Conservation (phyloP, 352 stramenopile species). For the Pythium apleroticum region DNA sequence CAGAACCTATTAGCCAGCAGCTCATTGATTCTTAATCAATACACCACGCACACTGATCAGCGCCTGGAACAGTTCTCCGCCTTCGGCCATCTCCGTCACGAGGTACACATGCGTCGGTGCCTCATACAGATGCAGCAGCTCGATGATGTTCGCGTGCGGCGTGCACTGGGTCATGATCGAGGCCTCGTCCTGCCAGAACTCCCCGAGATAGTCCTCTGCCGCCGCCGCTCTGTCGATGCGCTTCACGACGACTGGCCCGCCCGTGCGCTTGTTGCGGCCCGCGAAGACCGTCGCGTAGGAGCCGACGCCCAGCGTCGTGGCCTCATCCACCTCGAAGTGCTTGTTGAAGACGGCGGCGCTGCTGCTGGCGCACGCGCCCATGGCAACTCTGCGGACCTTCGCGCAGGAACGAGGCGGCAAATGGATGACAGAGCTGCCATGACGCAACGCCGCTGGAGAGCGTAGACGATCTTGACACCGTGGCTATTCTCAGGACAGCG, state of each 20-base stretch:
- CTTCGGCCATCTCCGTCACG: conserved; percentile 55
- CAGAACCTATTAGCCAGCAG: not conserved
- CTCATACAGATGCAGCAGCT: conserved; percentile 51
- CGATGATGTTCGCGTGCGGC: conserved; percentile 58
- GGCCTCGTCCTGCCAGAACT: conserved; percentile 50
- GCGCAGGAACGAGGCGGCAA: too few relatives aligned
- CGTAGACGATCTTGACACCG: too few relatives aligned
- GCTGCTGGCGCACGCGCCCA: conserved; percentile 52
- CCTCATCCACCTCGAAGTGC: conserved; percentile 49
- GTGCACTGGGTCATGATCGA: conserved; percentile 46
- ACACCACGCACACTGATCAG: conserved; percentile 41
- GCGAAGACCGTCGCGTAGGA: conserved; percentile 52
- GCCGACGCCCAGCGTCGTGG: conserved; percentile 43
- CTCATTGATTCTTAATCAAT: not conserved
- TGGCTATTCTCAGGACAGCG: conserved; percentile 3
- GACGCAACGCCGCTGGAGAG: not conserved
- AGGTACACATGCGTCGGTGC: conserved; percentile 51
- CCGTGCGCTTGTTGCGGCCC: conserved; percentile 34
- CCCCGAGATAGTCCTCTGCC: not conserved
- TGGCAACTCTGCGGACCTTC: too few relatives aligned
- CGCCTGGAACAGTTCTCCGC: conserved; percentile 70
- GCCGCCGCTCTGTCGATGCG: conserved; percentile 46
- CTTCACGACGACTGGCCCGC: conserved; percentile 54
- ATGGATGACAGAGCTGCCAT: not conserved
- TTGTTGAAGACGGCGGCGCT: conserved; percentile 28